Percentiles rank a stretch among this genome's conserved stretches.
Evolutionary conservation across 2,329 filamentous ascomycete genomes (phyloP).

Genomic region (Arthrobotrys iridis): DNA sequence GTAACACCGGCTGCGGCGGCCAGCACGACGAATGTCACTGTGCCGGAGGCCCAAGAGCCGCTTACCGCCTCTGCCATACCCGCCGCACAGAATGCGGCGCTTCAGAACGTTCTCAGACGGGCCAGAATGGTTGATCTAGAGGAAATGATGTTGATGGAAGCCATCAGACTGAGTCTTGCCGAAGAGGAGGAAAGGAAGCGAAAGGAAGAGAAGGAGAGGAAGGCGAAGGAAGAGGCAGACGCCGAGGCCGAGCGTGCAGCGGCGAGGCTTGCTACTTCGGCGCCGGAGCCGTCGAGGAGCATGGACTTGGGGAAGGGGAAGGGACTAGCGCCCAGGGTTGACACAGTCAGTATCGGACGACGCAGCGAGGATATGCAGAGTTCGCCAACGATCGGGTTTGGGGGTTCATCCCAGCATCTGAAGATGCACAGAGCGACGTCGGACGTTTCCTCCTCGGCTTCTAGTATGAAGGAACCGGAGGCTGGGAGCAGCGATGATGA

Average conservation of each 20-base stretch:
- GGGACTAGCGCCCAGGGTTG: conserved; percentile 23
- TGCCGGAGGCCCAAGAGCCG: conserved; percentile 58
- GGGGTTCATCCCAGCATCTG: conserved; percentile 23
- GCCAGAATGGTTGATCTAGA: conserved; percentile 85
- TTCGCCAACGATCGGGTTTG: conserved; percentile 38
- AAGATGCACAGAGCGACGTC: conserved; percentile 52
- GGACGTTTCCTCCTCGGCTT: conserved; percentile 48
- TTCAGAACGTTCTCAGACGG: conserved; percentile 67
- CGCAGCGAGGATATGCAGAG: conserved; percentile 42
- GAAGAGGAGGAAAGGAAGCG: conserved; percentile 91
- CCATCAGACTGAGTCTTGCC: conserved; percentile 87
- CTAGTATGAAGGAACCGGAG: conserved; percentile 51
- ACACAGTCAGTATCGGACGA: conserved; percentile 19
- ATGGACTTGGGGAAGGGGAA: conserved; percentile 47
- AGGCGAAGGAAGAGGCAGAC: conserved; percentile 81
- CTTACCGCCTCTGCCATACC: not conserved
- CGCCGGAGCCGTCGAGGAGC: conserved; percentile 34
- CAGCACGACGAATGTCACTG: conserved; percentile 33
- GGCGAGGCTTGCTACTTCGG: conserved; percentile 48
- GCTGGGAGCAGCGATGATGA: conserved; percentile 55
- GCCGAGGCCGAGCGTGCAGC: conserved; percentile 59
- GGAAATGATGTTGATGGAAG: conserved; percentile 98
- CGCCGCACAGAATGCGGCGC: conserved; percentile 57
- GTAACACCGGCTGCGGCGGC: conserved; percentile 42
- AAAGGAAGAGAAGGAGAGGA: conserved; percentile 84